Conservation (phyloP, 1,139 yeast species). For the Geotrichum siamense region DNA sequence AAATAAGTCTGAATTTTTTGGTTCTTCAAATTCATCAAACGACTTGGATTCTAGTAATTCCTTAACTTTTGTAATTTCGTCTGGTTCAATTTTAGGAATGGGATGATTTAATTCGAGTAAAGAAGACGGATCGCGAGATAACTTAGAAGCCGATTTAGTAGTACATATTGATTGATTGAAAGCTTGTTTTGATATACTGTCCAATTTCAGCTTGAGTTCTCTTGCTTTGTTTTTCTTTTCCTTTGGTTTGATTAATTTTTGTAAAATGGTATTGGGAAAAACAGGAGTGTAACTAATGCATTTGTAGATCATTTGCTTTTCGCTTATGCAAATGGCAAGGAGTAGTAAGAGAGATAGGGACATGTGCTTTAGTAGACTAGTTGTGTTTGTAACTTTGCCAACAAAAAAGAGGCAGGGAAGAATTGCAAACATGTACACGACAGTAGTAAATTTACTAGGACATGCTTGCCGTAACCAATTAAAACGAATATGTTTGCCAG, state of each 20-base stretch:
- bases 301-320: constrained; percentile 5
- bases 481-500: constrained; percentile 10
- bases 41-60: no score
- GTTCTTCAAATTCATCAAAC: no score
- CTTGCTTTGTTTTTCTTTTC: neutral
- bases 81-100: no score
- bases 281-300: neutral
- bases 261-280: neutral
- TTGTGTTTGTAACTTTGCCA: constrained; percentile 8
- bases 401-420: constrained; percentile 5
- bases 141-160: no score
- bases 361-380: constrained; percentile 7
- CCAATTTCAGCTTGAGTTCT: constrained; percentile 1
- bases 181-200: neutral
- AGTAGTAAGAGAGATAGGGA: constrained; percentile 7
- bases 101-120: no score
- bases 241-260: neutral
- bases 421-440: constrained; percentile 2
- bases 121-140: no score
- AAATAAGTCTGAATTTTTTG: no score
- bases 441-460: neutral
- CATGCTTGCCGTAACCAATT: constrained; percentile 8
- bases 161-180: neutral
- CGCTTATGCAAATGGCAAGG: constrained; percentile 7
- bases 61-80: no score